A percentile compares a stretch with the other conserved stretches of the same genome.
phyloP scores from a whole-genome alignment of 805 yeast species.

The Danielia oregonensis region DNA sequence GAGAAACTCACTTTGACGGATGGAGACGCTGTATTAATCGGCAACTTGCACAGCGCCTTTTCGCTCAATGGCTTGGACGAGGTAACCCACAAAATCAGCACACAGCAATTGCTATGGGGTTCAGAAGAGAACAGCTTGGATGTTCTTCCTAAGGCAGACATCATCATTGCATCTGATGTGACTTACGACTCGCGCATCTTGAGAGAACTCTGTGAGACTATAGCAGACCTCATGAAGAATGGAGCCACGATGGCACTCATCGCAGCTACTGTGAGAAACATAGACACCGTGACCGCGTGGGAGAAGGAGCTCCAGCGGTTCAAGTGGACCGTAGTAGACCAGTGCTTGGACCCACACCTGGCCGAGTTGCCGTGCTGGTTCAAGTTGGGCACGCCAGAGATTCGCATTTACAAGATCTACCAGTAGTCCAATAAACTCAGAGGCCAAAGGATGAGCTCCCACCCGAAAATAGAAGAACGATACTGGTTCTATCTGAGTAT shows the following conservation, averaged over 20 bases:
- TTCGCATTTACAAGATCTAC: slow-evolving; percentile 11
- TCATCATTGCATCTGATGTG: slow-evolving; percentile 81
- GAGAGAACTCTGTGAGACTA: slow-evolving; percentile 48
- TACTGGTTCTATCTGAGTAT: too few species aligned
- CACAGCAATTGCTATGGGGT: slow-evolving; percentile 58
- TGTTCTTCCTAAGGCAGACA: slow-evolving; percentile 31
- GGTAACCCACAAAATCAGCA: slow-evolving; percentile 6
- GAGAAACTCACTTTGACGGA: slow-evolving; percentile 52
- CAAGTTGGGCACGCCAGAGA: slow-evolving; percentile 16
- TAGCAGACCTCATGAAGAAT: slow-evolving; percentile 34
- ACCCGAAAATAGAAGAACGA: too few species aligned
- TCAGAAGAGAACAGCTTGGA: slow-evolving; percentile 36
- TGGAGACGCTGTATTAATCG: slow-evolving; percentile 58
- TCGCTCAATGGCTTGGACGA: slow-evolving; percentile 35
- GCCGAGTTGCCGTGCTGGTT: slow-evolving; percentile 9
- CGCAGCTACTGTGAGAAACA: slow-evolving; percentile 75
- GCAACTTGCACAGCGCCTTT: slow-evolving; percentile 43
- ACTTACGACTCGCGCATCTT: slow-evolving; percentile 71
- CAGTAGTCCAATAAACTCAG: too few species aligned
- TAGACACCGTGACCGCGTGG: slow-evolving; percentile 30
- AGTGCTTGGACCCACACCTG: slow-evolving; percentile 7
- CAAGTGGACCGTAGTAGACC: slow-evolving; percentile 8
- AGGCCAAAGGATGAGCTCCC: too few species aligned
- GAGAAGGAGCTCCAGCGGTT: slow-evolving; percentile 17
- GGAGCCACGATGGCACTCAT: slow-evolving; percentile 40